Evolutionary conservation across 352 stramenopile genomes (phyloP).

Genomic region (Phytophthora melonis): DNA sequence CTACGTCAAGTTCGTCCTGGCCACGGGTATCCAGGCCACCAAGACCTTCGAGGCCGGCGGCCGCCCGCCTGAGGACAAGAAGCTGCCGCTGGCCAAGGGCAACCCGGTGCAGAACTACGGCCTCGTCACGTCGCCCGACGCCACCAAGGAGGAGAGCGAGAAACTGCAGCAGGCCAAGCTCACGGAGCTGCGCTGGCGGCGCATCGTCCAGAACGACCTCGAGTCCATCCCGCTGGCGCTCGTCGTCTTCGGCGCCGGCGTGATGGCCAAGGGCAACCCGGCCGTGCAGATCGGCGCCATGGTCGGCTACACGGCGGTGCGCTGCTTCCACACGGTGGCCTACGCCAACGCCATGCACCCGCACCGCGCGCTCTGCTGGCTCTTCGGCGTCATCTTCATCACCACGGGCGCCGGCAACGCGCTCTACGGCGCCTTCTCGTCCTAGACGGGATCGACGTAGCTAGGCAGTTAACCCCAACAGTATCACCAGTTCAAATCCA

Average conservation of each 20-base stretch:
- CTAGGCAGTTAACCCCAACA: constrained; percentile 14
- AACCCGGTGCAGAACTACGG: constrained; percentile 53
- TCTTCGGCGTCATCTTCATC: constrained; percentile 53
- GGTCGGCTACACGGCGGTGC: constrained; percentile 51
- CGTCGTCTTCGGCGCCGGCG: constrained; percentile 49
- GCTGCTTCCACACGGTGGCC: constrained; percentile 54
- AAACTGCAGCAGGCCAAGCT: constrained; percentile 44
- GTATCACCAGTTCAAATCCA: constrained; percentile 12
- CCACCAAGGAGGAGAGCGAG: constrained; percentile 37
- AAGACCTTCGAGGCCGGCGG: constrained; percentile 61
- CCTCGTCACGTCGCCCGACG: constrained; percentile 30
- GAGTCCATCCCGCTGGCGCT: constrained; percentile 65
- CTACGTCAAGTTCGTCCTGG: constrained; percentile 75
- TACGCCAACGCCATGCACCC: constrained; percentile 62
- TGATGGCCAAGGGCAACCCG: constrained; percentile 45
- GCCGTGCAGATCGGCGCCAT: constrained; percentile 47
- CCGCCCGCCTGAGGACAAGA: constrained; percentile 61
- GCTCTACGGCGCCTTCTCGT: constrained; percentile 42
- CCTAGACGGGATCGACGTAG: constrained; percentile 8
- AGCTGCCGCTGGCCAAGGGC: constrained; percentile 50
- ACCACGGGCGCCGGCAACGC: constrained; percentile 40
- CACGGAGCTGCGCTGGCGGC: constrained; percentile 53
- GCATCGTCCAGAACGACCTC: constrained; percentile 71
- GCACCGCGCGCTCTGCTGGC: constrained; percentile 51
- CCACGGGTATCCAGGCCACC: constrained; percentile 50